Percentiles rank a stretch among this genome's conserved stretches.
Evolutionary conservation across 768 basidiomycete genomes (phyloP).

Genomic region (Trametes villosa): DNA sequence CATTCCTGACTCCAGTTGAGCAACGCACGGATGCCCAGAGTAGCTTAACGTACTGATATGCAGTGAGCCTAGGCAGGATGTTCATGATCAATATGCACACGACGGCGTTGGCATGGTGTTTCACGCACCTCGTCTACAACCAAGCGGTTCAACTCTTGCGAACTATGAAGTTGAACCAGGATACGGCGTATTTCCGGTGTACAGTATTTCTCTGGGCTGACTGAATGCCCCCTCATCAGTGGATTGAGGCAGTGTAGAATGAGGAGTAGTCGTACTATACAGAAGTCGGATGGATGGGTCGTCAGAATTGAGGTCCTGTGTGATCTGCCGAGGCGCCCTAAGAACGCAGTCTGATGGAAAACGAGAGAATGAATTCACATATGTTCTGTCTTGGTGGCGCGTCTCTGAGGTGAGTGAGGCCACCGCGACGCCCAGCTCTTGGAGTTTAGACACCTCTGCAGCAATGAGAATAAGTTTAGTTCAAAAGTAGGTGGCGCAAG

Average conservation of each 20-base stretch:
- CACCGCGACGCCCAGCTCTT: constrained; percentile 56
- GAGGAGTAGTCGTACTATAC: constrained; percentile 59
- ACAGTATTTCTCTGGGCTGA: constrained; percentile 77
- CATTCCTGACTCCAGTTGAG: constrained; percentile 61
- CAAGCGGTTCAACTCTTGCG: constrained; percentile 66
- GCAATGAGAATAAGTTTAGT: background rate
- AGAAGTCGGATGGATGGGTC: constrained; percentile 63
- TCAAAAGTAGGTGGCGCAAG: background rate
- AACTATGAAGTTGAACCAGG: constrained; percentile 54
- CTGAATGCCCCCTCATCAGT: constrained; percentile 38
- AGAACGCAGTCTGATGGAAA: too few species aligned
- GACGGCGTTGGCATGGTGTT: background rate
- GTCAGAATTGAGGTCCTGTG: constrained; percentile 61
- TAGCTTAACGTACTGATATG: constrained; percentile 61
- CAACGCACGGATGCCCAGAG: background rate
- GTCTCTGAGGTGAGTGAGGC: constrained; percentile 74
- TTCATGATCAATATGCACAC: background rate
- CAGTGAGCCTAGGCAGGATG: constrained; percentile 65
- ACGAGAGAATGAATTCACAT: too few species aligned
- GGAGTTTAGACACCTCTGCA: constrained; percentile 67
- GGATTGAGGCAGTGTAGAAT: background rate
- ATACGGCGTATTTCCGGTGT: constrained; percentile 55
- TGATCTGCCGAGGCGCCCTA: constrained; percentile 57
- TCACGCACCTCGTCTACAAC: constrained; percentile 77
- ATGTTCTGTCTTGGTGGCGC: constrained; percentile 50